Evolutionary conservation across 177 flowering plant species (phyloP), one percentile per base, ranked within the genome.

Genomic region (Vitis hybrid): DNA sequence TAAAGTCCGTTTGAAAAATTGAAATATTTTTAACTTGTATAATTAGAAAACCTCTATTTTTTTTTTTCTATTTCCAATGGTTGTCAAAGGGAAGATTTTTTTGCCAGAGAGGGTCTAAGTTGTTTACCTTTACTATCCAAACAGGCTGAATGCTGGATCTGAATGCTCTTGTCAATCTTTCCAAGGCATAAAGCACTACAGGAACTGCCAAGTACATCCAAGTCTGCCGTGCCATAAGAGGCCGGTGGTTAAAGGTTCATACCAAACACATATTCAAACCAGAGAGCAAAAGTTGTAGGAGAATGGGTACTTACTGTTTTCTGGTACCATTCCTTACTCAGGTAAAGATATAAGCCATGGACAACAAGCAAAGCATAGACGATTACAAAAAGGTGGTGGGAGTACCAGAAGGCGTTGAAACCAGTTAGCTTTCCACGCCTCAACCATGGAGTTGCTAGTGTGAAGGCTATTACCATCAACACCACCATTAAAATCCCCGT

Each of bases 201-300:
- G 82, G 82, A 64, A 80, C 64, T 1, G 80, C 74, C 64, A 80
- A 51, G 63, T 80, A 80, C 82, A 80, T 80, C 82, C 82, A 80
- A 2, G 82, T 80, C 82, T 80, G 71, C 24, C 46, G 46, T 6
- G 46, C 46, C 46, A 6, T 35, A 35, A 35, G 7, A 35, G 46
- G 46, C 46, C 46, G 46, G 46, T 6, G 46, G 46, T 35, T 35
- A 35, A 35, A 35, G 46, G 7, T 35, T 35, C 46, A 35, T 35
- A 35, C 46, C 46, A 35, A 35, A 35, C 46, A 35, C 46, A 35
- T 3, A 35, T 35, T 35, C 46, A 24, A 24, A 2, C 27, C 27
- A 24, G 27, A 24, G 27, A 24, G 27, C 3, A 24, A 24, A 24
- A 24, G 27, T 24, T 24, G 27, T 24, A 2, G 27, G 27, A 24